Conservation (phyloP, 2,329 filamentous ascomycete genomes). For the Xylariaceae sp. region DNA sequence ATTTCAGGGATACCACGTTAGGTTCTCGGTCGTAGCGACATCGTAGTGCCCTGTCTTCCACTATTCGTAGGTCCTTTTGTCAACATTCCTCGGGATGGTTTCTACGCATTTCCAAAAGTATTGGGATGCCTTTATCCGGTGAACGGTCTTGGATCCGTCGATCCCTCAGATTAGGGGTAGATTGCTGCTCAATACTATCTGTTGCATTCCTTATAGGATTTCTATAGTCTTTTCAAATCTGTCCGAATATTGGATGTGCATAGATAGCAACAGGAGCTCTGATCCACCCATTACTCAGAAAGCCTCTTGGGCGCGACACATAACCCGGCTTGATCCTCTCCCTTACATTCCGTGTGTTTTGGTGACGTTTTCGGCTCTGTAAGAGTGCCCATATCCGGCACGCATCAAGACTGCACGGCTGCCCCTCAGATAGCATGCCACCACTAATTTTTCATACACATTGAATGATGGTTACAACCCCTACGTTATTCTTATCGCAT, state of each 20-base stretch:
- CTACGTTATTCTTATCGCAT: not conserved
- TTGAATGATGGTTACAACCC: not conserved
- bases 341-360: not conserved
- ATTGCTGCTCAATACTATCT: not conserved
- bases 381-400: not conserved
- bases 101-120: not conserved
- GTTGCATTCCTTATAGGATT: not conserved
- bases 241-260: not conserved
- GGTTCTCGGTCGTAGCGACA: not conserved
- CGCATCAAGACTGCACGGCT: not conserved
- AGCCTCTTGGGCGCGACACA: not conserved
- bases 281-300: not conserved
- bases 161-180: not conserved
- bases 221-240: not conserved
- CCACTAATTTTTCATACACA: not conserved
- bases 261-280: not conserved
- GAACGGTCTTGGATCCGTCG: not conserved
- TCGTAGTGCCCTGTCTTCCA: not conserved
- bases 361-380: not conserved
- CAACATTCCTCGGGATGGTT: not conserved
- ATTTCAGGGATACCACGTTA: not conserved
- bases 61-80: not conserved
- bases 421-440: not conserved
- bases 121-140: not conserved
- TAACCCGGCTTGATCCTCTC: not conserved